phyloP scores from a whole-genome alignment of 495 filamentous ascomycete genomes.

The Penicillium simplicissimum region DNA sequence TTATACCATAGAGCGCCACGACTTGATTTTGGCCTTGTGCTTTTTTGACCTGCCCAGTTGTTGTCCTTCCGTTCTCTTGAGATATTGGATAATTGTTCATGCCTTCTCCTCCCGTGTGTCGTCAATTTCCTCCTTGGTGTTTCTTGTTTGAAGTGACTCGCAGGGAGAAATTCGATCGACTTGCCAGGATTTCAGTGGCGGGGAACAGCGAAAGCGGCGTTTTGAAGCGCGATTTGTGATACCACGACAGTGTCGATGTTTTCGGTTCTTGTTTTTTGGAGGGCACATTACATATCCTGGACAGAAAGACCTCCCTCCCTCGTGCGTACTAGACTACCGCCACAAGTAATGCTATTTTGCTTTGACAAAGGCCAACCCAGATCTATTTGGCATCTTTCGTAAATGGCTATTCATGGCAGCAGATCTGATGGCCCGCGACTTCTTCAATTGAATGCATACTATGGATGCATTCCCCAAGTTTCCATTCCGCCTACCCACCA shows the following conservation, averaged over 20 bases:
- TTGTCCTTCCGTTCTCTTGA: not conserved
- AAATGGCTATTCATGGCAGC: not conserved
- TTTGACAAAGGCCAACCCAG: not conserved
- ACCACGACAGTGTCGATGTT: constrained; percentile 9
- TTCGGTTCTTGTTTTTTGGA: not conserved
- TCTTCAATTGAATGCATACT: not conserved
- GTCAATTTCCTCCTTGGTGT: too few relatives aligned
- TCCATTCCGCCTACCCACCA: too few relatives aligned
- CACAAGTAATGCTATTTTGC: not conserved
- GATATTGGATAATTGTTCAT: constrained; percentile 1
- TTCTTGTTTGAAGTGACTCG: not conserved
- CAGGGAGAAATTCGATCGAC: not conserved
- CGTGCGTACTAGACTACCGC: not conserved
- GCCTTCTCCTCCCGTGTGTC: too few relatives aligned
- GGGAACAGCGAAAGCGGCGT: not conserved
- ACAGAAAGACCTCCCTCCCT: not conserved
- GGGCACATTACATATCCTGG: not conserved
- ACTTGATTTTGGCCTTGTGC: not conserved
- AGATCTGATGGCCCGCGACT: not conserved
- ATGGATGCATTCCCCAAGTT: not conserved
- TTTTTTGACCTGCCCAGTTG: not conserved
- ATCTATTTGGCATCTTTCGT: not conserved
- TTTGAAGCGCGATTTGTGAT: constrained; percentile 9
- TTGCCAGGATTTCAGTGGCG: not conserved
- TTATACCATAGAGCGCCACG: constrained; percentile 1